A percentile compares a stretch with the other conserved stretches of the same genome.
Evolutionary conservation across 176 grass and related monocot genomes (phyloP).

Genomic region (Hyparrhenia diplandra): DNA sequence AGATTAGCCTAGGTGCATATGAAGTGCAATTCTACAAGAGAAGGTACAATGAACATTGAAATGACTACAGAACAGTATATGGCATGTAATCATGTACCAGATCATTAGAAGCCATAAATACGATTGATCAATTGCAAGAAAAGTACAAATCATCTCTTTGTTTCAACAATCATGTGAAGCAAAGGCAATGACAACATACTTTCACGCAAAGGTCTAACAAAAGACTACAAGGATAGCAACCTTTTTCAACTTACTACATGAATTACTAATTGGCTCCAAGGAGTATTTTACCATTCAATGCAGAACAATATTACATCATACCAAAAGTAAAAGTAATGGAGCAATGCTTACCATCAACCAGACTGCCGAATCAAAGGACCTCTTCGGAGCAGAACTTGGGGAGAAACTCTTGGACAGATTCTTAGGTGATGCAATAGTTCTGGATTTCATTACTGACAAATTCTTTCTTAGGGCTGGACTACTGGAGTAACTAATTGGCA

Average conservation of each 20-base stretch:
- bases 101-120: not conserved
- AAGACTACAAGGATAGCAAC: not conserved
- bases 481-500: constrained; percentile 40
- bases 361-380: constrained; percentile 82
- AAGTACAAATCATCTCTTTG: not conserved
- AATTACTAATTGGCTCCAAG: not conserved
- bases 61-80: constrained; percentile 3
- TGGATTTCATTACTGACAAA: constrained; percentile 47
- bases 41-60: not conserved
- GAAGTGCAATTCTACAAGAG: not conserved
- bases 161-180: not conserved
- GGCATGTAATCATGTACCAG: not conserved
- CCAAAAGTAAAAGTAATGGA: not conserved
- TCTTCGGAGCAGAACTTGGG: constrained; percentile 64
- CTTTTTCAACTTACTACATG: not conserved
- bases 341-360: constrained; percentile 68
- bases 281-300: not conserved
- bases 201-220: not conserved
- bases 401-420: constrained; percentile 60
- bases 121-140: not conserved
- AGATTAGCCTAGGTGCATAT: not conserved
- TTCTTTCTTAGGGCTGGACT: constrained; percentile 48
- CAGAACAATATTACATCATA: constrained; percentile 9
- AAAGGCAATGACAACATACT: not conserved
- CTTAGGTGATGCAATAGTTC: constrained; percentile 64